A percentile compares a stretch with the other conserved stretches of the same genome.
These are phyloP conservation scores for Blastobotrys persicus DNA, from an alignment of 1,139 yeast species.

Conservation along the genomic window DNA sequence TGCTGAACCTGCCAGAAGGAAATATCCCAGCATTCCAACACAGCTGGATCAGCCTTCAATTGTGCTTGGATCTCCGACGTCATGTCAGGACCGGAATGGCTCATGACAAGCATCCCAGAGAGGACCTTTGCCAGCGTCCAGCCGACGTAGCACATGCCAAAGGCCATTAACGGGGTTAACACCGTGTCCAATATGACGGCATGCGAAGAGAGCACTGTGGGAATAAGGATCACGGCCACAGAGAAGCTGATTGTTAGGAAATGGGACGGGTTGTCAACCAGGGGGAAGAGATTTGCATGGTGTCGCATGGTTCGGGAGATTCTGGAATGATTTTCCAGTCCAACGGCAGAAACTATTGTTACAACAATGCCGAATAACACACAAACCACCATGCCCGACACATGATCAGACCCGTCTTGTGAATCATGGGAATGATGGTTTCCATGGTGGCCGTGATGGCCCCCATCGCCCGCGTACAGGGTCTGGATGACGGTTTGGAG, in stretches of 20 bases:
- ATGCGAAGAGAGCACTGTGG: conserved; percentile 30
- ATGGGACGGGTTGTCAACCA: conserved; percentile 55
- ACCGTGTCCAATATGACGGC: conserved; percentile 34
- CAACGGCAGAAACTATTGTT: conserved; percentile 37
- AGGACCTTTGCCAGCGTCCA: conserved; percentile 42
- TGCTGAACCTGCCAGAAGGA: conserved; percentile 46
- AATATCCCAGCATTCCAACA: conserved; percentile 35
- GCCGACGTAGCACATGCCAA: conserved; percentile 42
- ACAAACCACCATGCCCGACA: conserved; percentile 29
- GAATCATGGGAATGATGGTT: conserved; percentile 53
- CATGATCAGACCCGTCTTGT: conserved; percentile 39
- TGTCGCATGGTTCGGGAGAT: conserved; percentile 32
- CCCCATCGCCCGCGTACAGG: conserved; percentile 40
- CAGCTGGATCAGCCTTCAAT: conserved; percentile 30
- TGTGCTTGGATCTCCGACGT: conserved; percentile 31
- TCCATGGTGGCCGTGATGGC: conserved; percentile 35
- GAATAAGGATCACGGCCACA: conserved; percentile 35
- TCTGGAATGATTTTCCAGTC: conserved; percentile 35
- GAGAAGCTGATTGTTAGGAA: conserved; percentile 60
- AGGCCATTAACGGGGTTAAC: conserved; percentile 41
- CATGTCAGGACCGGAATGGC: conserved; percentile 41
- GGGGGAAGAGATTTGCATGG: conserved; percentile 26
- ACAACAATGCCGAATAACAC: conserved; percentile 36
- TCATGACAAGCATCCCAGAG: conserved; percentile 46
- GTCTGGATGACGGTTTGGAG: conserved; percentile 66